These are phyloP conservation scores for Populus pruinosa DNA, from an alignment of 345 rosid genomes.

Conservation along the genomic window DNA sequence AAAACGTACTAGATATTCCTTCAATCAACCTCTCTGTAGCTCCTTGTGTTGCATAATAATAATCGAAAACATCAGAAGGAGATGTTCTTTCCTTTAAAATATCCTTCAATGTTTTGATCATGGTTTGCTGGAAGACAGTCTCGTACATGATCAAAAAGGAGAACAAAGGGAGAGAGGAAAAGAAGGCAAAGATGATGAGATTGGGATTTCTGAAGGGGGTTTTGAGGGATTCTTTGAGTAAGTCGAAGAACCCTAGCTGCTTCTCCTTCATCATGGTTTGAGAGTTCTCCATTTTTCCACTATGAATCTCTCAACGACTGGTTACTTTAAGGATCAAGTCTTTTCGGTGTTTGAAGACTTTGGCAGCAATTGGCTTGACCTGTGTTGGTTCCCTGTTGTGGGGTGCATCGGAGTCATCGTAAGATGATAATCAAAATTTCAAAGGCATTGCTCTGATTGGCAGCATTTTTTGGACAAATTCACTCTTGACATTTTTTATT, in stretches of 20 bases:
- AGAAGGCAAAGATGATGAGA: constrained; percentile 24
- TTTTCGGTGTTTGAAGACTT: neutral
- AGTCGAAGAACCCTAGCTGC: constrained; percentile 11
- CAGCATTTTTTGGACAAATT: no score
- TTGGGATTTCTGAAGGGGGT: constrained; percentile 20
- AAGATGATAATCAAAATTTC: no score
- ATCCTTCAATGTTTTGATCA: neutral
- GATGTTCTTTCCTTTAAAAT: neutral
- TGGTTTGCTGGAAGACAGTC: constrained; percentile 18
- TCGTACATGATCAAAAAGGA: constrained; percentile 20
- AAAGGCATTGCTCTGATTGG: no score
- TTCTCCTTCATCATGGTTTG: constrained; percentile 6
- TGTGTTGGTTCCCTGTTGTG: neutral
- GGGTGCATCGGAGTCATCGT: neutral
- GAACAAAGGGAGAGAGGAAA: constrained; percentile 29
- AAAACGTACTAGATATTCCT: neutral
- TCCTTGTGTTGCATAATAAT: no score
- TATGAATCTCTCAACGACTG: neutral
- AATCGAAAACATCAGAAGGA: neutral
- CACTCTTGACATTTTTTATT: no score
- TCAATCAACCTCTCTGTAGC: neutral
- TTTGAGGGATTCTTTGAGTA: constrained; percentile 17
- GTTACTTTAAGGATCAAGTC: neutral
- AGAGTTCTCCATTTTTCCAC: constrained; percentile 7
- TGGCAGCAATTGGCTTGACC: neutral